phyloP scores from a whole-genome alignment of 2,329 filamentous ascomycete genomes.

The Talaromyces sp. region DNA sequence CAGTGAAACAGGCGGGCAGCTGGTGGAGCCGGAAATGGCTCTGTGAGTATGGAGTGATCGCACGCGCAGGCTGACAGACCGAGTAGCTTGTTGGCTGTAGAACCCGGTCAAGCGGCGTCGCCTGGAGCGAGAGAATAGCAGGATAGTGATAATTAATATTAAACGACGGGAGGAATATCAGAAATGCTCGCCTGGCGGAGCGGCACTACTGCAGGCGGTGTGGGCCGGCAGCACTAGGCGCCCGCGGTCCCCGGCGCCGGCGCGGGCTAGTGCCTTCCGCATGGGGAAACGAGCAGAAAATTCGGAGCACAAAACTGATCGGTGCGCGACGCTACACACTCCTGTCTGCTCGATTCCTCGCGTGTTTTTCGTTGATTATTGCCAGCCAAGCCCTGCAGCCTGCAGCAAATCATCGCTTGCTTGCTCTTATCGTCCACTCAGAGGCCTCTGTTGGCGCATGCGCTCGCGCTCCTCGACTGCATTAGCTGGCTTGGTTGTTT shows the following conservation, averaged over 20 bases:
- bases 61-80: neutral
- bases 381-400: neutral
- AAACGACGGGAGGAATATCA: neutral
- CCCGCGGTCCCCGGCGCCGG: neutral
- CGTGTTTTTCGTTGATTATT: neutral
- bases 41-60: too few relatives aligned
- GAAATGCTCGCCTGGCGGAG: neutral
- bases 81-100: neutral
- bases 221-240: neutral
- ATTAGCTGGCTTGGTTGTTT: neutral
- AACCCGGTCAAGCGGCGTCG: neutral
- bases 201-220: neutral
- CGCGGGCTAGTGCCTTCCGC: neutral
- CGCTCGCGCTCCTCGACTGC: constrained; percentile 1
- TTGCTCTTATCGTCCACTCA: constrained; percentile 8
- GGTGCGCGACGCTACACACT: neutral
- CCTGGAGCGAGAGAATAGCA: neutral
- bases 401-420: neutral
- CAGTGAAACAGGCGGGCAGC: neutral
- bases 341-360: neutral
- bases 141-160: neutral
- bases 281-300: neutral
- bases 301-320: neutral
- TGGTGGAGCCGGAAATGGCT: neutral
- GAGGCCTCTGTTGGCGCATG: constrained; percentile 4